These are phyloP conservation scores for Aureobasidium mangrovei DNA, from an alignment of 2,329 filamentous ascomycete genomes.

Conservation along the genomic window DNA sequence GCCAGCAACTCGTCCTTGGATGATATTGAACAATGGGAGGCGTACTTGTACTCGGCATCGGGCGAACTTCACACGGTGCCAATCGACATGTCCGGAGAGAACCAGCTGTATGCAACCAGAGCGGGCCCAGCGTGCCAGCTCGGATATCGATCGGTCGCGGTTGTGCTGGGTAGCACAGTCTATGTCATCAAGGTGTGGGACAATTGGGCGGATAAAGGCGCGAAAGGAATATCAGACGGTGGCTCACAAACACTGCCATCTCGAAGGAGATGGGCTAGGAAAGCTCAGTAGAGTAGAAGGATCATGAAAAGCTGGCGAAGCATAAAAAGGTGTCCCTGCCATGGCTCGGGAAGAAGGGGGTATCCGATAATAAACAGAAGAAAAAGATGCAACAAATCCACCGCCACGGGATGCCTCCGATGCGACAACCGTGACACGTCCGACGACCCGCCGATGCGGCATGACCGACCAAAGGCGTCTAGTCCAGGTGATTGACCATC, in stretches of 20 bases:
- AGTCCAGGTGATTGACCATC: no score
- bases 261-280: constrained; percentile 9
- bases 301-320: no score
- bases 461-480: no score
- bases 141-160: constrained; percentile 6
- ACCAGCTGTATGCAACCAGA: constrained; percentile 11
- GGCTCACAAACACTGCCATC: constrained; percentile 1
- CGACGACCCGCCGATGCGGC: no score
- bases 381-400: background rate
- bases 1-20: background rate
- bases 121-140: constrained; percentile 9
- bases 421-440: no score
- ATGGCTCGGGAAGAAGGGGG: background rate
- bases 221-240: constrained; percentile 5
- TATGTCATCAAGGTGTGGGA: constrained; percentile 11
- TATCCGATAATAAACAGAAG: background rate
- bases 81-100: constrained; percentile 9
- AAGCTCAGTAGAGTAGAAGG: background rate
- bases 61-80: constrained; percentile 11
- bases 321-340: no score
- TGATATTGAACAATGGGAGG: constrained; percentile 41
- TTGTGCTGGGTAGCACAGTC: constrained; percentile 11
- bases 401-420: no score
- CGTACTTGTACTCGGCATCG: constrained; percentile 32
- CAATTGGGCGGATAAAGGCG: constrained; percentile 7